These are phyloP conservation scores for Exidia glandulosa DNA, from an alignment of 768 basidiomycete genomes.

Conservation along the genomic window DNA sequence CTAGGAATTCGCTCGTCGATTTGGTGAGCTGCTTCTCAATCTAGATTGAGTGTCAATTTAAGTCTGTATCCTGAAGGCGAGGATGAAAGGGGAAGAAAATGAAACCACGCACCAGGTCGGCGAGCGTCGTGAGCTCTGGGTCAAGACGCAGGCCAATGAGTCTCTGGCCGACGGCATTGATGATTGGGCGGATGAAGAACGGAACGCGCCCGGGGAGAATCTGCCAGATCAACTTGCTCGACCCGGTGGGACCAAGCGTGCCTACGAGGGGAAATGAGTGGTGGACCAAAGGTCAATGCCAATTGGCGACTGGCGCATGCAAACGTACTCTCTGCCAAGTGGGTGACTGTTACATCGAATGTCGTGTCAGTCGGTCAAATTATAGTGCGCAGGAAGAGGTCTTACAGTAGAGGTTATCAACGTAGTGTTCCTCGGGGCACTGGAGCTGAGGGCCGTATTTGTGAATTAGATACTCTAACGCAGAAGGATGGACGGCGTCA, in stretches of 20 bases:
- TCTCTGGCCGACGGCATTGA: conserved; percentile 7
- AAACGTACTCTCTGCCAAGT: conserved; percentile 15
- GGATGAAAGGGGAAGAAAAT: too few species aligned
- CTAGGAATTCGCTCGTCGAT: conserved; percentile 22
- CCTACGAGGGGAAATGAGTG: conserved; percentile 4
- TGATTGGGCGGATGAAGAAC: conserved; percentile 4
- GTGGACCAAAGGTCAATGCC: conserved; percentile 8
- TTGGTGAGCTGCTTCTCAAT: conserved; percentile 28
- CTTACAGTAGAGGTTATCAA: conserved; percentile 9
- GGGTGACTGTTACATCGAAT: too few species aligned
- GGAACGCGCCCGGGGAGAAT: not conserved
- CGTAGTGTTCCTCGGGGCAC: conserved; percentile 3
- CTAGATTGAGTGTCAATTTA: conserved; percentile 10
- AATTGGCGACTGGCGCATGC: not conserved
- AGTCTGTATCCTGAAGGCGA: conserved; percentile 1
- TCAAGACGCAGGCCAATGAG: conserved; percentile 9
- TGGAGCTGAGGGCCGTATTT: conserved; percentile 21
- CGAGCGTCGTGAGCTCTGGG: conserved; percentile 17
- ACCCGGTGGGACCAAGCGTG: conserved; percentile 2
- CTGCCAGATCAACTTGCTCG: not conserved
- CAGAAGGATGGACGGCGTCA: too few species aligned
- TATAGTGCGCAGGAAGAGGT: not conserved
- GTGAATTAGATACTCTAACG: conserved; percentile 34
- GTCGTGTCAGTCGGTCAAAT: too few species aligned
- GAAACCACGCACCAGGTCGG: conserved; percentile 18